Conservation (phyloP, 805 yeast genomes). For the Lipomyces mesembrius region DNA sequence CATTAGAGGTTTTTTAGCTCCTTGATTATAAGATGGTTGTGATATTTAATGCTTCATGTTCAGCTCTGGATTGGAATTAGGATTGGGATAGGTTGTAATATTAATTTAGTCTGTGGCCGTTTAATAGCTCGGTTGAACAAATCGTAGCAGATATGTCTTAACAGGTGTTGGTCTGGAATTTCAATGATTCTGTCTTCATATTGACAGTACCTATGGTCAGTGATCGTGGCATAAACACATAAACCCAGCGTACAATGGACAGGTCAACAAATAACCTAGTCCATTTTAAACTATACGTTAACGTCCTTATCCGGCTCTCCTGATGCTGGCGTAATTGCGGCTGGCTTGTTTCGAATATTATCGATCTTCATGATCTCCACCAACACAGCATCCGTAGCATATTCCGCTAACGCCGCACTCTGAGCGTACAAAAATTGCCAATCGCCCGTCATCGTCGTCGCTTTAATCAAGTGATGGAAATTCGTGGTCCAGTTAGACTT, state of each 20-base stretch:
- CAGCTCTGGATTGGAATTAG: not conserved
- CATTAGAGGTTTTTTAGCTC: not conserved
- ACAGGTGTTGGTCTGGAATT: not conserved
- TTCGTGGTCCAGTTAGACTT: conserved; percentile 18
- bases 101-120: not conserved
- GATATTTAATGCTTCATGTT: not conserved
- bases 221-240: not conserved
- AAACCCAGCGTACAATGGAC: not conserved
- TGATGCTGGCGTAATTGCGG: not conserved
- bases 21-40: not conserved
- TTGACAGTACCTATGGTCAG: not conserved
- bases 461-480: conserved; percentile 20
- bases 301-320: not conserved
- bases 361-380: conserved; percentile 5
- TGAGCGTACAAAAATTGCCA: conserved; percentile 20
- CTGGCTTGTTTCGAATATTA: not conserved
- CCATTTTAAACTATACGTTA: not conserved
- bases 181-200: not conserved
- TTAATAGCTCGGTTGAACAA: not conserved
- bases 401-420: not conserved
- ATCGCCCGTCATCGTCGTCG: conserved; percentile 19
- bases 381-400: not conserved
- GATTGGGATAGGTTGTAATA: not conserved
- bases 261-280: not conserved
- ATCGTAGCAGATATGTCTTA: not conserved